A percentile compares a stretch with the other conserved stretches of the same genome.
Evolutionary conservation across 192 early-diverging fungal genomes (phyloP).

Genomic region (Dispira simplex): DNA sequence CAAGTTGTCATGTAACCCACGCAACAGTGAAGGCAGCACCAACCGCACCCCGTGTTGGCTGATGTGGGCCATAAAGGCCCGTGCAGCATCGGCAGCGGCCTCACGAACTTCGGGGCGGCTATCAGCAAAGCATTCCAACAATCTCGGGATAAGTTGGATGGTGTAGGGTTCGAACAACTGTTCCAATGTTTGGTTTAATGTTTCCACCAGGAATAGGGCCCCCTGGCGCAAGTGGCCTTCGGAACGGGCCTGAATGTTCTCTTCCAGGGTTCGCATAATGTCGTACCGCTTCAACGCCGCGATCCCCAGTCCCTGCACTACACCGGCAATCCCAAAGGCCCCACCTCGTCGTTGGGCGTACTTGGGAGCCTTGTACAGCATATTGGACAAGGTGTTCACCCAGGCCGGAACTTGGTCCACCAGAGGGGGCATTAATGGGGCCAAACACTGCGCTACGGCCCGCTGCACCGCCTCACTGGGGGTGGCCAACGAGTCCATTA

Average conservation of each 20-base stretch:
- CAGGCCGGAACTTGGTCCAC: conserved; percentile 36
- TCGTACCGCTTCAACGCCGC: conserved; percentile 66
- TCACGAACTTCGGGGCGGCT: conserved; percentile 69
- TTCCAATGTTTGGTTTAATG: conserved; percentile 66
- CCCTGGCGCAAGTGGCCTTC: conserved; percentile 85
- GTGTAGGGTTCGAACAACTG: conserved; percentile 95
- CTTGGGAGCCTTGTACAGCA: conserved; percentile 50
- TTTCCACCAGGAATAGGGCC: conserved; percentile 87
- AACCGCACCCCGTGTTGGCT: conserved; percentile 95
- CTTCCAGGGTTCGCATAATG: conserved; percentile 69
- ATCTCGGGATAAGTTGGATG: conserved; percentile 79
- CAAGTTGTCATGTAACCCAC: conserved; percentile 73
- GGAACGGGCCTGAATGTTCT: conserved; percentile 33
- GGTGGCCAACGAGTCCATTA: conserved; percentile 80
- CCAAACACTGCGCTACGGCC: conserved; percentile 87
- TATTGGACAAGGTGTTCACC: conserved; percentile 45
- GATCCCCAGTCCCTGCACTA: conserved; percentile 85
- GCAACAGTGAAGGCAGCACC: conserved; percentile 75
- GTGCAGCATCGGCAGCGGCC: conserved; percentile 75
- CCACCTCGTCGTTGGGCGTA: conserved; percentile 85
- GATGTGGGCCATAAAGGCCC: conserved; percentile 88
- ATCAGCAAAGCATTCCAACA: conserved; percentile 84
- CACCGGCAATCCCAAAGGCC: conserved; percentile 89
- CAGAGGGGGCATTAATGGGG: conserved; percentile 59
- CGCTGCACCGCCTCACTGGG: conserved; percentile 91